phyloP scores from a whole-genome alignment of 768 basidiomycete genomes.

The Cyclocybe cylindracea region DNA sequence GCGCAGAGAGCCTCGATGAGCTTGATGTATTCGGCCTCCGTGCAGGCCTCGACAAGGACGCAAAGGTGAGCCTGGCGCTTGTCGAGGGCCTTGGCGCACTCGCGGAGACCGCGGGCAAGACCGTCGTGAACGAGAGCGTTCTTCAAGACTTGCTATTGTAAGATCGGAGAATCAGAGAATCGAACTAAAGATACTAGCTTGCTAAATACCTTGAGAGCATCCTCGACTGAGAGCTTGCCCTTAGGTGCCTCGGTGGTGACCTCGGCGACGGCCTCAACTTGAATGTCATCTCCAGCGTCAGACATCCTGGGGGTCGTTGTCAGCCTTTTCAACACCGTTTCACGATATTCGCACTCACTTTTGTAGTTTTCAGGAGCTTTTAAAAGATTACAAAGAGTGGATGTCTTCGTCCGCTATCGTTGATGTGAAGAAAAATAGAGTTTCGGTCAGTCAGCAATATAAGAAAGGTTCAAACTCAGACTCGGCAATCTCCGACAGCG shows the following conservation, averaged over 20 bases:
- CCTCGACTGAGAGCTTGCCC: constrained; percentile 95
- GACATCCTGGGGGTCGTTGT: constrained; percentile 63
- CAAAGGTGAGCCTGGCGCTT: constrained; percentile 98
- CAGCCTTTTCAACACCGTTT: constrained; percentile 2
- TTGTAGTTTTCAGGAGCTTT: constrained; percentile 31
- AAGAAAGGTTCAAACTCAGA: constrained; percentile 50
- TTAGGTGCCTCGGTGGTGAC: constrained; percentile 89
- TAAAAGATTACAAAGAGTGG: constrained; percentile 33
- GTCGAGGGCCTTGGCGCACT: constrained; percentile 97
- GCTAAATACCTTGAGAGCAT: constrained; percentile 74
- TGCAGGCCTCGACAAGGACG: constrained; percentile 98
- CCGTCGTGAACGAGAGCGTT: constrained; percentile 98
- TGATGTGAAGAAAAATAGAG: constrained; percentile 74
- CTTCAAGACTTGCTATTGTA: constrained; percentile 92
- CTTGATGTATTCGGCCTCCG: constrained; percentile 99
- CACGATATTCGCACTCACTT: constrained; percentile 32
- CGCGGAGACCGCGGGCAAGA: constrained; percentile 96
- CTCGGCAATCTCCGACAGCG: constrained; percentile 43
- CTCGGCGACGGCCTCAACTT: constrained; percentile 70
- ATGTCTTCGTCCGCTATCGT: constrained; percentile 97
- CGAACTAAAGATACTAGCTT: constrained; percentile 7
- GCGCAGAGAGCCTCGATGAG: constrained; percentile 99
- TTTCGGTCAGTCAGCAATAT: constrained; percentile 31
- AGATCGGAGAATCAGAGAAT: neutral
- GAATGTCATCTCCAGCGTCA: constrained; percentile 97